A percentile compares a stretch with the other conserved stretches of the same genome.
Evolutionary conservation across 345 rosid genomes (phyloP).

Genomic region (Isatis tinctoria): DNA sequence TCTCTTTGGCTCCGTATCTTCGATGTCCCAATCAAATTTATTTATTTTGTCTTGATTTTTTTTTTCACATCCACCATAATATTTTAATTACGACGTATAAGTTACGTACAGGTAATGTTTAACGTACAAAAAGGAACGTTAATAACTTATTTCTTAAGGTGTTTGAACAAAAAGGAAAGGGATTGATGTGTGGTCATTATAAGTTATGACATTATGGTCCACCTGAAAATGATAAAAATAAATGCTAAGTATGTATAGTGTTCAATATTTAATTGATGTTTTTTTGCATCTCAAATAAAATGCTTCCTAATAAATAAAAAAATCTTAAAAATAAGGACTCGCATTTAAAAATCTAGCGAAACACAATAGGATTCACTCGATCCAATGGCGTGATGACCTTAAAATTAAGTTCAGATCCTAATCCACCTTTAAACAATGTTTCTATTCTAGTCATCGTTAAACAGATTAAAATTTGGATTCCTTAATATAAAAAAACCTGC

Average conservation of each 20-base stretch:
- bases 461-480: background rate
- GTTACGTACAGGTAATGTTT: conserved; percentile 33
- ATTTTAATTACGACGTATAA: background rate
- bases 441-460: background rate
- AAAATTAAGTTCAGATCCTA: background rate
- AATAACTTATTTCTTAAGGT: background rate
- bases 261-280: background rate
- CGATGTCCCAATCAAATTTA: conserved; percentile 21
- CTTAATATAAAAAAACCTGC: background rate
- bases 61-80: conserved; percentile 3
- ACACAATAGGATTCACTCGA: background rate
- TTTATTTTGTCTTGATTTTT: background rate
- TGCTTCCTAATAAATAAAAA: background rate
- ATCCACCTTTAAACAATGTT: background rate
- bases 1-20: conserved; percentile 32
- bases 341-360: background rate
- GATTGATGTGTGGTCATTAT: background rate
- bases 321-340: background rate
- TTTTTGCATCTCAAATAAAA: background rate
- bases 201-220: background rate
- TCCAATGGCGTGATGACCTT: background rate
- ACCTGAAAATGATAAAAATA: background rate
- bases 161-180: background rate
- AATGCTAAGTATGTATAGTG: background rate
- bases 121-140: background rate